Conservation (phyloP, 495 filamentous ascomycete species). For the Evansstolkia leycettana region DNA sequence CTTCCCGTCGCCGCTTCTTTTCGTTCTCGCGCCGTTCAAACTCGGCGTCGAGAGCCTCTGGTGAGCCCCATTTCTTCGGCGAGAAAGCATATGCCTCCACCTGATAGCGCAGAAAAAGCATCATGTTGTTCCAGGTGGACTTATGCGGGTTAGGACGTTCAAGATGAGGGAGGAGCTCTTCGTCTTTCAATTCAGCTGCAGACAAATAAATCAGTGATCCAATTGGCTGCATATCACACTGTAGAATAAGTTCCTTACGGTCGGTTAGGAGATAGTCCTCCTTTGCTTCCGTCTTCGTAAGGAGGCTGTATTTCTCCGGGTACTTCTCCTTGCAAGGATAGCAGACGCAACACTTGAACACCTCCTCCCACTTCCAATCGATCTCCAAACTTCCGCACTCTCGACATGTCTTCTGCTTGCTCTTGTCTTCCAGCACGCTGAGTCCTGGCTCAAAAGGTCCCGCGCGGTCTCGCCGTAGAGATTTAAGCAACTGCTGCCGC, state of each 20-base stretch:
- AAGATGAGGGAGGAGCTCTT: constrained; percentile 74
- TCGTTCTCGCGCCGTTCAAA: constrained; percentile 69
- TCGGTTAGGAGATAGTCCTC: constrained; percentile 95
- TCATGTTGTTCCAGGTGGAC: constrained; percentile 94
- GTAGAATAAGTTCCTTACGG: constrained; percentile 41
- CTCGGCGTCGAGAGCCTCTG: constrained; percentile 78
- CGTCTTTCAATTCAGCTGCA: constrained; percentile 70
- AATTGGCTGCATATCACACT: too few relatives aligned
- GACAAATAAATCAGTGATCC: not conserved
- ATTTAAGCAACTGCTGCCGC: constrained; percentile 54
- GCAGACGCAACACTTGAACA: constrained; percentile 61
- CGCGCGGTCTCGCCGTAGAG: constrained; percentile 56
- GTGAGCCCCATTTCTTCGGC: constrained; percentile 71
- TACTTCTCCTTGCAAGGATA: constrained; percentile 70
- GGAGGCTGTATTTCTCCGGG: constrained; percentile 82
- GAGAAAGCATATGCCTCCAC: constrained; percentile 86
- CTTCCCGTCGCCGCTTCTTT: constrained; percentile 80
- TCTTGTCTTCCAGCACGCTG: constrained; percentile 50
- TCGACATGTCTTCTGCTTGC: constrained; percentile 58
- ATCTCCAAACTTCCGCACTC: constrained; percentile 81
- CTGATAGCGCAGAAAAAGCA: constrained; percentile 87
- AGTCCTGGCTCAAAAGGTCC: constrained; percentile 83
- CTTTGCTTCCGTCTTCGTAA: constrained; percentile 92
- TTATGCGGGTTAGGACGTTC: constrained; percentile 91
- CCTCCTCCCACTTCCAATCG: constrained; percentile 87